These are phyloP conservation scores for Fusarium setosum DNA, from an alignment of 2,329 filamentous ascomycete genomes.

Conservation along the genomic window DNA sequence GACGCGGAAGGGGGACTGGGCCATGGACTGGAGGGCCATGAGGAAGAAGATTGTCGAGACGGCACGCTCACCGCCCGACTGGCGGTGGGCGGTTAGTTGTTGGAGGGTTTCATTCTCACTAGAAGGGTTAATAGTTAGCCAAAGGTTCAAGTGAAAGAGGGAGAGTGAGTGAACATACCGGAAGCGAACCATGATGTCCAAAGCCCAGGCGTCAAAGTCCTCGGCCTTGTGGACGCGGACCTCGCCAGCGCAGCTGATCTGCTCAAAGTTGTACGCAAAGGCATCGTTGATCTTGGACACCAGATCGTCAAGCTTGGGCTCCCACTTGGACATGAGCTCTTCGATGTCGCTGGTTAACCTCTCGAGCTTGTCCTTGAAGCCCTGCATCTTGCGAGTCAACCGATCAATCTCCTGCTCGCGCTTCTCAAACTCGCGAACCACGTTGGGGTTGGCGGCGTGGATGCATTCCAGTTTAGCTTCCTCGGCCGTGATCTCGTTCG, in stretches of 20 bases:
- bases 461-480: constrained; percentile 82
- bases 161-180: constrained; percentile 65
- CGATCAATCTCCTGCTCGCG: constrained; percentile 77
- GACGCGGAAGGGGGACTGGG: constrained; percentile 94
- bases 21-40: constrained; percentile 95
- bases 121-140: constrained; percentile 24
- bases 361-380: constrained; percentile 65
- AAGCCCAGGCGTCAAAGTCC: constrained; percentile 93
- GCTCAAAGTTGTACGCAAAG: constrained; percentile 92
- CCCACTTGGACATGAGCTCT: constrained; percentile 79
- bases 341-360: constrained; percentile 68
- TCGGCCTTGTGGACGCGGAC: constrained; percentile 89
- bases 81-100: constrained; percentile 88
- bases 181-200: constrained; percentile 96
- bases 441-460: constrained; percentile 79
- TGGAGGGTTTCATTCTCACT: constrained; percentile 86
- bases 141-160: background rate
- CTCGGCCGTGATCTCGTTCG: constrained; percentile 79
- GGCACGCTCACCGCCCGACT: constrained; percentile 95
- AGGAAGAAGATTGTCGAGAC: constrained; percentile 99
- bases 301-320: constrained; percentile 83
- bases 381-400: constrained; percentile 67
- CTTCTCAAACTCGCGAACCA: constrained; percentile 81
- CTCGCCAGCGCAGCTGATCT: constrained; percentile 94
- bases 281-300: constrained; percentile 87